Percentiles rank a stretch among this genome's conserved stretches.
Conservation (phyloP, 345 rosid genomes). For the Leavenworthia alabamica region DNA sequence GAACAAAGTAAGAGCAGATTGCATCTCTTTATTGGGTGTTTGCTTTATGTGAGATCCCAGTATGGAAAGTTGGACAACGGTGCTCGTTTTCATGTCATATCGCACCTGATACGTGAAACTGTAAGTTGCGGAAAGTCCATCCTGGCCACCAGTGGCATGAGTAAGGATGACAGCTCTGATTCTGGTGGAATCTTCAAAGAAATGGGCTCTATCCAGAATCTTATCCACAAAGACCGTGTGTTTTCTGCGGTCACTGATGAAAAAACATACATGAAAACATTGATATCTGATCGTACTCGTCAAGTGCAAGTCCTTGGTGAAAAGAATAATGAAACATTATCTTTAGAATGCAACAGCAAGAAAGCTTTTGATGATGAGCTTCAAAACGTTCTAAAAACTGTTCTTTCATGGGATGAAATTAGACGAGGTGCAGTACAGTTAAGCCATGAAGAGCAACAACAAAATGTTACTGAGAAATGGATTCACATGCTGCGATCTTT, state of each 20-base stretch:
- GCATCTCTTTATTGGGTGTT: constrained; percentile 86
- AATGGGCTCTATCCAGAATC: constrained; percentile 55
- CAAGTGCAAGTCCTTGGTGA: constrained; percentile 61
- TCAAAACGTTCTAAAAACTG: constrained; percentile 45
- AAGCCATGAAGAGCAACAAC: constrained; percentile 78
- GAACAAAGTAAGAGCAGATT: constrained; percentile 85
- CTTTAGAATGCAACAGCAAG: constrained; percentile 46
- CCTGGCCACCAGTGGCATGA: constrained; percentile 66
- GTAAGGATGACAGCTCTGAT: constrained; percentile 63
- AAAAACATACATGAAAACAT: constrained; percentile 56
- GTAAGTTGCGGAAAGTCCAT: constrained; percentile 74
- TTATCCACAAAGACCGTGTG: constrained; percentile 86
- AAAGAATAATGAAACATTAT: constrained; percentile 53
- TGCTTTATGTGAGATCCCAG: constrained; percentile 71
- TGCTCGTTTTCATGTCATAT: constrained; percentile 83
- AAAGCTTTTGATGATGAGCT: constrained; percentile 77
- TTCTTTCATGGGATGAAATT: constrained; percentile 73
- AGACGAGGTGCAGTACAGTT: constrained; percentile 66
- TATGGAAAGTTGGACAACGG: constrained; percentile 79
- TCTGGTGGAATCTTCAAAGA: constrained; percentile 59
- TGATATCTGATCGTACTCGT: constrained; percentile 57
- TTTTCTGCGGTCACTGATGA: constrained; percentile 80
- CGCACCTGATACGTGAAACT: constrained; percentile 85
- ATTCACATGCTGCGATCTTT: constrained; percentile 86
- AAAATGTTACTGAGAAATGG: constrained; percentile 90